These are phyloP conservation scores for Phlebopus sp. DNA, from an alignment of 1,284 basidiomycete genomes.

Conservation along the genomic window DNA sequence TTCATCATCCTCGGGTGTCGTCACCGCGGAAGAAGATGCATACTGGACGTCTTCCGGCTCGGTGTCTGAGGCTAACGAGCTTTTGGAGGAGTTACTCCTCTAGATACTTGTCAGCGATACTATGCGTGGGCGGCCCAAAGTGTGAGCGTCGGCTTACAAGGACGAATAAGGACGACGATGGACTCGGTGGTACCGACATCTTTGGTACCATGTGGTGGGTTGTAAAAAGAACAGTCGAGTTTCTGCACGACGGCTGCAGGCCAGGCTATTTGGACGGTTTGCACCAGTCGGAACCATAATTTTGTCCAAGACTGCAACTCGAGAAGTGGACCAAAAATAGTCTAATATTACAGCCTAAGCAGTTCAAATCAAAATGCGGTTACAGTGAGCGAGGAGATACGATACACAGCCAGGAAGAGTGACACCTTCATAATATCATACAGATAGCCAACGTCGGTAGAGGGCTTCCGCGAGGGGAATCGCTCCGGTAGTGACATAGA, in stretches of 20 bases:
- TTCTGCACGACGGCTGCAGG: not conserved
- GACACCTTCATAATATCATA: constrained; percentile 34
- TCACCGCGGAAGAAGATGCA: constrained; percentile 26
- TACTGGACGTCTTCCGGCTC: constrained; percentile 22
- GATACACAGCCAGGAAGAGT: not conserved
- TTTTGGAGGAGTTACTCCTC: constrained; percentile 20
- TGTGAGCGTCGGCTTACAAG: constrained; percentile 12
- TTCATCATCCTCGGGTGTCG: constrained; percentile 31
- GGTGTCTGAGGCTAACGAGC: constrained; percentile 25
- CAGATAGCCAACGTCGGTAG: constrained; percentile 67
- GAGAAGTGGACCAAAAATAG: no score
- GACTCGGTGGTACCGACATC: constrained; percentile 14
- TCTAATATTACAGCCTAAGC: not conserved
- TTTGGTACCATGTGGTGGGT: not conserved
- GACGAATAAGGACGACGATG: constrained; percentile 14
- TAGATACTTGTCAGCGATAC: constrained; percentile 9
- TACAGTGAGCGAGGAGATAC: constrained; percentile 1
- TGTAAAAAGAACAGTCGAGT: not conserved
- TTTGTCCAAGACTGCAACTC: not conserved
- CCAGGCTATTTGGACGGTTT: not conserved
- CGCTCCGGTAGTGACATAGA: constrained; percentile 78
- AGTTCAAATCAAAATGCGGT: constrained; percentile 7
- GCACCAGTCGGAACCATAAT: constrained; percentile 14
- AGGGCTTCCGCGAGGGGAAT: constrained; percentile 61
- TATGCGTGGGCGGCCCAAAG: not conserved